Evolutionary conservation across 352 stramenopile genomes (phyloP), one percentile per base, ranked within the genome.

Genomic region (Globisporangium cederbergense): DNA sequence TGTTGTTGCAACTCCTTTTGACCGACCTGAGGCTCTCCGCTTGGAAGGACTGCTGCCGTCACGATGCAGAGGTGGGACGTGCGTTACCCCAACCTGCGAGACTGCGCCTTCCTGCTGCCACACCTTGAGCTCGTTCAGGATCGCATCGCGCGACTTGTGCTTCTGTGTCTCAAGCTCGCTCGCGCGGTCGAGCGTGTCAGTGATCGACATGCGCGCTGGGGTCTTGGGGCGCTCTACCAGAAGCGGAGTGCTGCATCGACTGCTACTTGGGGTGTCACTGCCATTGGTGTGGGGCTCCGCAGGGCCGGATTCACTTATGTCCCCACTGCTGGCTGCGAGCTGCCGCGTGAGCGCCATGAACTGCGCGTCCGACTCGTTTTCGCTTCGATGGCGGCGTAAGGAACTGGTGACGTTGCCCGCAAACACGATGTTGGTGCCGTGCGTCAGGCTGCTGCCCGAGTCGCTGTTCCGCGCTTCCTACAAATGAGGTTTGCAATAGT

Each of bases 391-490:
- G 5, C 85, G 76, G 13, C 88, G 79, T 56, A 96, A 63, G 3
- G 88, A 81, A 22, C 85, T 93, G 2, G 87, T 93, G n/a, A 95
- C 80, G 66, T 95, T 96, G 47, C 89, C 89, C 2, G 89, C 88
- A 71, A 97, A 94, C 2, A 95, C 86, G 36, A 96, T 90, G 54
- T 91, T 79, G 1, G 84, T 91, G 42, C 89, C 89, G 66, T 97
- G 89, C 4, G 89, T 97, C n/a, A 97, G 70, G 11, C 80, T 85
- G 54, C 86, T 96, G 20, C 82, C 81, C 0, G 82, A 79, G 58
- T 90, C 78, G 51, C 87, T 74, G 8, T 71, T 71, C 30, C 45
- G 60, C 32, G 65, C 50, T 36, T 74, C 75, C 47, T 79, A 51
- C 6, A 54, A 47, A 20, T 14, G 16, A 1, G 28, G 5, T 36